Percentiles rank a stretch among this genome's conserved stretches.
These are phyloP conservation scores for Monosporascus sp. DNA, from an alignment of 2,329 filamentous ascomycete genomes.

Conservation along the genomic window DNA sequence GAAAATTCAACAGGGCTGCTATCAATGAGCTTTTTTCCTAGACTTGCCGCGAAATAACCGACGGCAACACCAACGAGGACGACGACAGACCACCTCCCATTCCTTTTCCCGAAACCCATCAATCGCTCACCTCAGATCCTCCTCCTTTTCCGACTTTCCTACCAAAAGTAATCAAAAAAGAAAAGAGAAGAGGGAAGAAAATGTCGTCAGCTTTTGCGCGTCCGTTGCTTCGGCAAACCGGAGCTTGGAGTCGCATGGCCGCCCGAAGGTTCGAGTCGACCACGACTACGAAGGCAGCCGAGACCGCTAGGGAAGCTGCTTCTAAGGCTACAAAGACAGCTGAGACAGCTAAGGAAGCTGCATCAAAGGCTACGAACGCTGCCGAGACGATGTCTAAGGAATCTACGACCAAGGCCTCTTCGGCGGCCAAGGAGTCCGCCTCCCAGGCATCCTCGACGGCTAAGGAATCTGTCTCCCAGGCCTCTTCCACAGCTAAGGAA, in stretches of 20 bases:
- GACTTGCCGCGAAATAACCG: no score
- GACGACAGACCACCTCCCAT: no score
- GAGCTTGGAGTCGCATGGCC: constrained; percentile 35
- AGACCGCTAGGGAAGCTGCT: constrained; percentile 11
- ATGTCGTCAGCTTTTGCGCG: constrained; percentile 27
- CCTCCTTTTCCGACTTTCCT: no score
- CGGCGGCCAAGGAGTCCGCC: no score
- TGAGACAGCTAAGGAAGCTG: not conserved
- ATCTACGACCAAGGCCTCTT: not conserved
- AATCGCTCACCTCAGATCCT: no score
- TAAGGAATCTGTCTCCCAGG: constrained; percentile 12
- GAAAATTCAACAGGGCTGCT: no score
- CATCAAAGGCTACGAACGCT: not conserved
- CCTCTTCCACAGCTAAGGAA: no score
- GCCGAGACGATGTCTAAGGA: not conserved
- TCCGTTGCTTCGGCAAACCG: constrained; percentile 28
- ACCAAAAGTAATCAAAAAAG: no score
- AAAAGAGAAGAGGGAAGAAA: not conserved
- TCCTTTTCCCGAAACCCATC: no score
- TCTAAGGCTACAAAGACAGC: not conserved
- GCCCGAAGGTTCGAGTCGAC: constrained; percentile 58
- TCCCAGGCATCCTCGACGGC: constrained; percentile 4
- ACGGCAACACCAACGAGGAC: no score
- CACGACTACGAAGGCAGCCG: constrained; percentile 40
- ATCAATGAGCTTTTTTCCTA: no score